Conservation (phyloP, 331 rosid species). For the Malus hybrid region DNA sequence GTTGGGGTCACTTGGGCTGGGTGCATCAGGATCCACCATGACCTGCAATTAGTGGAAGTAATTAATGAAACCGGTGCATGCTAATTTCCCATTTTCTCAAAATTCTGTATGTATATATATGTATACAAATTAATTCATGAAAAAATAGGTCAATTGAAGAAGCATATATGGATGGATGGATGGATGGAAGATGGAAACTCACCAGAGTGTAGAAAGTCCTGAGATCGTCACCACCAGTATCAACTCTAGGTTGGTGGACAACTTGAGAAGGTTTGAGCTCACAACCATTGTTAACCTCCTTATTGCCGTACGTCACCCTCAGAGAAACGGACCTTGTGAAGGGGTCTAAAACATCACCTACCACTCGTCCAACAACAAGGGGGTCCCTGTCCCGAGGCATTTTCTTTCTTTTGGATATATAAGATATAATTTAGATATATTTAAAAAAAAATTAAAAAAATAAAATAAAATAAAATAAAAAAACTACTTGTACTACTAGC, state of each 20-base stretch:
- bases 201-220: conserved; percentile 73
- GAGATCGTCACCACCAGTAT: conserved; percentile 68
- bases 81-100: background rate
- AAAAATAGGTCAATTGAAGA: no score
- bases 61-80: background rate
- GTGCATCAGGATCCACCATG: conserved; percentile 85
- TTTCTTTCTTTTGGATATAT: background rate
- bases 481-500: background rate
- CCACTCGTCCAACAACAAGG: conserved; percentile 65
- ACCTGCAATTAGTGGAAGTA: conserved; percentile 23
- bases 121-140: no score
- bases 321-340: conserved; percentile 48
- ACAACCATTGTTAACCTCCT: conserved; percentile 64
- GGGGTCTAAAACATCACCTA: conserved; percentile 69
- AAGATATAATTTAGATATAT: no score
- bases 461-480: no score
- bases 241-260: conserved; percentile 52
- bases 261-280: conserved; percentile 73
- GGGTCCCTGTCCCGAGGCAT: conserved; percentile 63
- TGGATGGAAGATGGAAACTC: background rate
- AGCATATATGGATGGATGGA: no score
- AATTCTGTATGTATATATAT: background rate
- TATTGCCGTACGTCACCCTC: conserved; percentile 29
- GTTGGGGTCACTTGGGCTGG: conserved; percentile 74
- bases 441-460: no score